These are phyloP conservation scores for Oenanthe javanica DNA, from an alignment of 140 eudicot species.

Conservation along the genomic window DNA sequence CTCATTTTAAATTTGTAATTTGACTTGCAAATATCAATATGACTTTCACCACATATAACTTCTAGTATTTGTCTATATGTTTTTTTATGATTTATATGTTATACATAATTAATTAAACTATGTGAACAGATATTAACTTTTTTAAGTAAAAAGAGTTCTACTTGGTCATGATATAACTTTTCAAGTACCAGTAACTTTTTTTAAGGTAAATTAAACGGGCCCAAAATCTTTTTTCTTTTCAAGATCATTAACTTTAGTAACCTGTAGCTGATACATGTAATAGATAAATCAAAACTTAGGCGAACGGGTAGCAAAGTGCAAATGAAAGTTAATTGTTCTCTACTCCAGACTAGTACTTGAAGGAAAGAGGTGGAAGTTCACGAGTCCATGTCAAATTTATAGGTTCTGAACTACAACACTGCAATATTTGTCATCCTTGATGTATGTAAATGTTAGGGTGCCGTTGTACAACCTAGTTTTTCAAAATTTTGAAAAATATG, in stretches of 20 bases:
- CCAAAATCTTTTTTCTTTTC: background rate
- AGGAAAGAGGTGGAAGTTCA: background rate
- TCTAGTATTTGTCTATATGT: background rate
- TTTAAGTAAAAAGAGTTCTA: too few relatives aligned
- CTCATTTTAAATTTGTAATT: background rate
- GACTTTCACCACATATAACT: background rate
- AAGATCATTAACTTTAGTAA: background rate
- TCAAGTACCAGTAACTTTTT: background rate
- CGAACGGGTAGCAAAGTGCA: background rate
- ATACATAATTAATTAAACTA: background rate
- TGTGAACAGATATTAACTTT: background rate
- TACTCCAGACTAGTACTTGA: background rate
- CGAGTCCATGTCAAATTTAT: background rate
- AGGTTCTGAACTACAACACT: background rate
- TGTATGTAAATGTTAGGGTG: background rate
- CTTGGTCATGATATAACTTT: background rate
- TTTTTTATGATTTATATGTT: background rate
- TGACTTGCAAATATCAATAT: background rate
- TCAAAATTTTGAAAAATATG: background rate
- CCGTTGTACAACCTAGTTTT: background rate
- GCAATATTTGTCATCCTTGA: background rate
- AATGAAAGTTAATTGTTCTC: background rate
- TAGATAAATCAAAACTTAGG: background rate
- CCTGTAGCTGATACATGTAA: background rate
- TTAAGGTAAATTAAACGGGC: background rate